Percentiles rank a stretch among this genome's conserved stretches.
Conservation (phyloP, 75 land plant genomes). For the Selaginella moellendorffii region DNA sequence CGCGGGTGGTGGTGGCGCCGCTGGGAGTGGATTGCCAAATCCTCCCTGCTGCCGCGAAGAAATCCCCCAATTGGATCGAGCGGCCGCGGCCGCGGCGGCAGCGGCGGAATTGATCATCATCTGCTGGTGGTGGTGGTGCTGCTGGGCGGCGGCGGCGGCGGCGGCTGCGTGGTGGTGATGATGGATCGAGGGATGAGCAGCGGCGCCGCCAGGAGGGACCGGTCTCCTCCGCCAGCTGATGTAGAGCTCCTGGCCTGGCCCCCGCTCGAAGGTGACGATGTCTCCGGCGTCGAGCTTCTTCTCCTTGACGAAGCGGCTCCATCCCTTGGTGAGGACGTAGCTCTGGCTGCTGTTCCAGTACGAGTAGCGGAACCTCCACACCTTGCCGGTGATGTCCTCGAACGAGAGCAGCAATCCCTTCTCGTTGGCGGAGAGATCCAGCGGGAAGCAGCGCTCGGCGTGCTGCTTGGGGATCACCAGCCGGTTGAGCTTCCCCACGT, state of each 20-base stretch:
- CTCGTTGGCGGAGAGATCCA: conserved; percentile 23
- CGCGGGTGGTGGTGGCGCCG: too few species aligned
- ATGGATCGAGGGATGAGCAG: not conserved
- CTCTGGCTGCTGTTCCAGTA: conserved; percentile 92
- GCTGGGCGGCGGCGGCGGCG: too few species aligned
- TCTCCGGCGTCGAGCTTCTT: conserved; percentile 71
- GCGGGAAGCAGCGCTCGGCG: conserved; percentile 78
- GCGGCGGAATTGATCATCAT: too few species aligned
- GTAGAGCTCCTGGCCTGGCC: conserved; percentile 38
- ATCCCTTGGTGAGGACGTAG: conserved; percentile 82
- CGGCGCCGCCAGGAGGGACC: conserved; percentile 4
- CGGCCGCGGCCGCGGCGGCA: too few species aligned
- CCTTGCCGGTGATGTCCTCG: conserved; percentile 48
- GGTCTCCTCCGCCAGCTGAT: conserved; percentile 40
- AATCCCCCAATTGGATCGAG: too few species aligned
- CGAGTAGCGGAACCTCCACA: conserved; percentile 74
- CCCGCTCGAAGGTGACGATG: conserved; percentile 45
- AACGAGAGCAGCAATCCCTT: conserved; percentile 64
- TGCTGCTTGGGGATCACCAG: conserved; percentile 85
- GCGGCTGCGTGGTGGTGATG: too few species aligned
- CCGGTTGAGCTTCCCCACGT: conserved; percentile 82
- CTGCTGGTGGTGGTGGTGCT: too few species aligned
- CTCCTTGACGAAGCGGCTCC: conserved; percentile 86
- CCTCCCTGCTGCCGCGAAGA: not conserved
- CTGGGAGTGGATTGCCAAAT: not conserved